Conservation (phyloP, 2,329 filamentous ascomycete species). For the Fusarium pininemorale region DNA sequence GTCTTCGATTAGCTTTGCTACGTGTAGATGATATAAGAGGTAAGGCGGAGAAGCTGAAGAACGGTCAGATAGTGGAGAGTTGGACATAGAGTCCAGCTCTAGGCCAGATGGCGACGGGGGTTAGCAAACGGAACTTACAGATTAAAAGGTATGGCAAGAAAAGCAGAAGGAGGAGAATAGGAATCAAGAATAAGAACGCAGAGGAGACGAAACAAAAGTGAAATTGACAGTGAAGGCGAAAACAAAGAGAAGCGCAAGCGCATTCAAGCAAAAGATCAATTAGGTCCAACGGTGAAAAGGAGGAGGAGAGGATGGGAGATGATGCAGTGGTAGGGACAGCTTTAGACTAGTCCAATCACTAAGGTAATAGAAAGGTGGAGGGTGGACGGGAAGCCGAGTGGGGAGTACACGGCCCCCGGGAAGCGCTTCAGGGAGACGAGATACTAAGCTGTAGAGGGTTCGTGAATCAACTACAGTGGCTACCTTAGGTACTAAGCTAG, state of each 20-base stretch:
- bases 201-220: constrained; percentile 29
- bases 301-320: constrained; percentile 34
- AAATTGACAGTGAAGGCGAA: constrained; percentile 12
- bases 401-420: constrained; percentile 19
- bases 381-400: constrained; percentile 31
- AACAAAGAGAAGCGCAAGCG: constrained; percentile 36
- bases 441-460: constrained; percentile 29
- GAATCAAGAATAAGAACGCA: constrained; percentile 23
- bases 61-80: constrained; percentile 36
- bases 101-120: background rate
- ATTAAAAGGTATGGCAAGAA: constrained; percentile 30
- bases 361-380: constrained; percentile 12
- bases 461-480: constrained; percentile 25
- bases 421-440: constrained; percentile 16
- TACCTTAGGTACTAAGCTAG: background rate
- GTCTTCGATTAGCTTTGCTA: constrained; percentile 29
- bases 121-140: constrained; percentile 28
- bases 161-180: constrained; percentile 16
- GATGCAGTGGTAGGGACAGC: constrained; percentile 22
- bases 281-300: constrained; percentile 34
- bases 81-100: constrained; percentile 12
- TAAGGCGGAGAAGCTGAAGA: constrained; percentile 30
- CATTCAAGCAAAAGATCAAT: constrained; percentile 33
- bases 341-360: background rate
- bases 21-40: constrained; percentile 3